Conservation (phyloP, 2,329 filamentous ascomycete genomes). For the Penicillium sp. region DNA sequence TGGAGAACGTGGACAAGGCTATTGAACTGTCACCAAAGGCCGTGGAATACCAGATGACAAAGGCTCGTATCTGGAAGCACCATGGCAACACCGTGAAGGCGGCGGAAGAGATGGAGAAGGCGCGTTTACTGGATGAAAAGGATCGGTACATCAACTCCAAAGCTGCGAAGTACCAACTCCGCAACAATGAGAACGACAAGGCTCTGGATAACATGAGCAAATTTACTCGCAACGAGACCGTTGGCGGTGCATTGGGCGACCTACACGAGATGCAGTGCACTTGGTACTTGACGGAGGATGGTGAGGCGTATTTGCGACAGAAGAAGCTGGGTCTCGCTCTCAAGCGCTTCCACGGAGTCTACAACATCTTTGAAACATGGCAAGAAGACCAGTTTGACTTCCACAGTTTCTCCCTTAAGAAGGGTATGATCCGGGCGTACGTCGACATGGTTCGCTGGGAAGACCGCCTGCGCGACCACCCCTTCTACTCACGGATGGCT, state of each 20-base stretch:
- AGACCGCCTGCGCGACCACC: constrained; percentile 85
- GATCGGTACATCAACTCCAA: constrained; percentile 99
- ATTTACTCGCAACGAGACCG: constrained; percentile 89
- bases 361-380: constrained; percentile 95
- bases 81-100: constrained; percentile 77
- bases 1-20: constrained; percentile 79
- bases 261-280: constrained; percentile 98
- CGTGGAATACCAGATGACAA: constrained; percentile 92
- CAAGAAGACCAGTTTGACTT: constrained; percentile 99
- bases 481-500: constrained; percentile 85
- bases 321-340: constrained; percentile 81
- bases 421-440: constrained; percentile 93
- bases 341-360: constrained; percentile 86
- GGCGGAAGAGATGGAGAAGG: constrained; percentile 83
- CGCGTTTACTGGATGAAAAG: constrained; percentile 79
- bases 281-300: constrained; percentile 96
- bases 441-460: constrained; percentile 97
- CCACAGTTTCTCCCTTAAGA: constrained; percentile 94
- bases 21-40: constrained; percentile 77
- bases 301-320: constrained; percentile 81
- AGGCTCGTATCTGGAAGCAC: constrained; percentile 93
- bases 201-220: constrained; percentile 87
- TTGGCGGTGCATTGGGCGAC: constrained; percentile 84
- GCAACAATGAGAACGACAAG: constrained; percentile 86
- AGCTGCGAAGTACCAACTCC: constrained; percentile 91